Evolutionary conservation across 129 eudicot species (phyloP).

Genomic region (Smallanthus sonchifolius): DNA sequence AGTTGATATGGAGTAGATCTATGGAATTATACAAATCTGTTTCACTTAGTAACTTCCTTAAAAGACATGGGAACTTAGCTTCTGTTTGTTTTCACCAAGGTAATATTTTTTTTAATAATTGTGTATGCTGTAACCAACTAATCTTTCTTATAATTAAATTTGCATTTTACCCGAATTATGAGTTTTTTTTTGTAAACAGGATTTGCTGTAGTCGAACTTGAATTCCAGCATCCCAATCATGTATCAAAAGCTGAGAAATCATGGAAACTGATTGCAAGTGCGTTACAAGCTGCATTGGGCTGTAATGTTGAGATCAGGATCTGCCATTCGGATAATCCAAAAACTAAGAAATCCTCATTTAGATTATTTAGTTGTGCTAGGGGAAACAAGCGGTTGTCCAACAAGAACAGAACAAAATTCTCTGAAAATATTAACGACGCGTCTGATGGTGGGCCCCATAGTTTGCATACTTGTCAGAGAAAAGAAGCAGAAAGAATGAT

Average conservation of each 20-base stretch:
- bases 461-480: slow-evolving; percentile 42
- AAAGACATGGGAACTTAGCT: slow-evolving; percentile 61
- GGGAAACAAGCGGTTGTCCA: slow-evolving; percentile 29
- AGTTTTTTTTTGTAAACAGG: slow-evolving; percentile 35
- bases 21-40: slow-evolving; percentile 49
- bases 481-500: slow-evolving; percentile 50
- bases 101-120: slow-evolving; percentile 15
- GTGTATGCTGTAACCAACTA: background rate
- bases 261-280: slow-evolving; percentile 83
- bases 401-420: slow-evolving; percentile 31
- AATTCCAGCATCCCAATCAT: slow-evolving; percentile 45
- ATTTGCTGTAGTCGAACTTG: slow-evolving; percentile 74
- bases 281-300: slow-evolving; percentile 67
- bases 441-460: slow-evolving; percentile 42
- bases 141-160: background rate
- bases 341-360: slow-evolving; percentile 47
- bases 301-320: slow-evolving; percentile 86
- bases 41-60: slow-evolving; percentile 61
- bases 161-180: background rate
- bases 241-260: slow-evolving; percentile 79
- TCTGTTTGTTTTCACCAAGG: slow-evolving; percentile 75
- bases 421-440: slow-evolving; percentile 30
- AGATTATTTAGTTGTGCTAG: slow-evolving; percentile 64
- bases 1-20: slow-evolving; percentile 67
- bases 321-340: slow-evolving; percentile 28